Percentiles rank a stretch among this genome's conserved stretches.
These are phyloP conservation scores for Balamuthia mandrillaris DNA, from an alignment of 208 protist species.

Conservation along the genomic window DNA sequence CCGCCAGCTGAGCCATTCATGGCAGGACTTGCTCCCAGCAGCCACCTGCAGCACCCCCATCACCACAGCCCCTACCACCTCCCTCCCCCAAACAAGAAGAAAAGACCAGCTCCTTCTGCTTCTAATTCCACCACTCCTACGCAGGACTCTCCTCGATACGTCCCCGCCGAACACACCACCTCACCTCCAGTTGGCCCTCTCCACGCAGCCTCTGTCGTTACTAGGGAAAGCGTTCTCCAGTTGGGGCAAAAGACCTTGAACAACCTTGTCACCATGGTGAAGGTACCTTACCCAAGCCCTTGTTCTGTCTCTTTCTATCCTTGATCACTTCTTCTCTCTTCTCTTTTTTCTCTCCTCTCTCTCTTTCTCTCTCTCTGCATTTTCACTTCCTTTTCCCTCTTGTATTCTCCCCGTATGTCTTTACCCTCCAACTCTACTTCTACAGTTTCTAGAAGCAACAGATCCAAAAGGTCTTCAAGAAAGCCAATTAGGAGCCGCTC, in stretches of 20 bases:
- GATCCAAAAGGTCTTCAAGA: not conserved
- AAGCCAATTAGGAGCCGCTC: constrained; percentile 5
- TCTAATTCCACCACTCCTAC: not conserved
- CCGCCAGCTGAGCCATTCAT: too few relatives aligned
- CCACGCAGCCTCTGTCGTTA: not conserved
- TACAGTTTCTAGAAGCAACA: constrained; percentile 11
- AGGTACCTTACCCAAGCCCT: not conserved
- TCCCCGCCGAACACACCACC: not conserved
- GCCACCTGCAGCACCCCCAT: not conserved
- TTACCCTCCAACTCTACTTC: too few relatives aligned
- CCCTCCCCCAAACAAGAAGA: not conserved
- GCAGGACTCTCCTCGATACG: not conserved
- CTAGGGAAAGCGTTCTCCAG: constrained; percentile 11
- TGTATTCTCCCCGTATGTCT: not conserved
- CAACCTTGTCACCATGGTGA: not conserved
- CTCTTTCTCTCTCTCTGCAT: not conserved
- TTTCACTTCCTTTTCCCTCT: not conserved
- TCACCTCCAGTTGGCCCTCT: not conserved
- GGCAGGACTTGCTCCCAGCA: too few relatives aligned
- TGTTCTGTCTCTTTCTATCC: not conserved
- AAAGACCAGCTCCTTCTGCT: not conserved
- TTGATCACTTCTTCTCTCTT: not conserved
- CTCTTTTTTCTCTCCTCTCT: not conserved
- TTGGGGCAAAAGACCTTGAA: not conserved
- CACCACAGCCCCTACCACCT: not conserved